Percentiles rank a stretch among this genome's conserved stretches.
These are phyloP conservation scores for Solanum hybrid DNA, from an alignment of 305 asterid genomes.

Conservation along the genomic window DNA sequence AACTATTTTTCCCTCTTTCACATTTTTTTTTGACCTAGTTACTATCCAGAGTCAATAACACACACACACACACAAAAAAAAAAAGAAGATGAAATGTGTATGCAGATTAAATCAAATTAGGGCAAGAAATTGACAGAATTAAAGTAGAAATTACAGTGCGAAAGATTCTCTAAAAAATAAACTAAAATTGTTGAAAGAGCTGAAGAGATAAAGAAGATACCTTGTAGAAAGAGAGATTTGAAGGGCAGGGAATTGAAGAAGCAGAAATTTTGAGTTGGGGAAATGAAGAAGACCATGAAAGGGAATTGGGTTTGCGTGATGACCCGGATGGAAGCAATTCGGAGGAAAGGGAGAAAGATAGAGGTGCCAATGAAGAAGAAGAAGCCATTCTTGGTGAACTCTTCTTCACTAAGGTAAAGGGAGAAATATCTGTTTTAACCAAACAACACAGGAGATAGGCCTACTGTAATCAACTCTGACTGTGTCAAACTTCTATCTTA, in stretches of 20 bases:
- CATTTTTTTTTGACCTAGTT: neutral
- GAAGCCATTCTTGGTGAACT: neutral
- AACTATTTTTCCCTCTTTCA: neutral
- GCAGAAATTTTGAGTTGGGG: conserved; percentile 37
- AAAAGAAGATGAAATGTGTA: neutral
- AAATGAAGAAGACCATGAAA: conserved; percentile 65
- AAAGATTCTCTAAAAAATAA: neutral
- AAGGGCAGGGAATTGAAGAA: conserved; percentile 11
- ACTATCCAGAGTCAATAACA: neutral
- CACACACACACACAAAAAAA: too few species aligned
- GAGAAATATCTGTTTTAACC: neutral
- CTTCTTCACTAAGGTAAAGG: neutral
- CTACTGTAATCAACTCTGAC: neutral
- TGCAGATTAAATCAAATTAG: neutral
- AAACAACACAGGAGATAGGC: neutral
- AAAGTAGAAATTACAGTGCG: neutral
- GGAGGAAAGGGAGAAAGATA: conserved; percentile 30
- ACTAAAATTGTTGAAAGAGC: neutral
- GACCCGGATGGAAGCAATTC: conserved; percentile 15
- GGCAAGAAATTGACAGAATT: neutral
- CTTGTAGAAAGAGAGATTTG: conserved; percentile 24
- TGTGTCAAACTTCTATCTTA: too few species aligned
- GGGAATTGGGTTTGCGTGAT: conserved; percentile 17
- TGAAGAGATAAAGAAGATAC: conserved; percentile 13
- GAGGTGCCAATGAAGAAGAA: conserved; percentile 22